Base-by-base conservation (phyloP, 139 green algal genomes). In the Tetradesmus obliquus region DNA sequence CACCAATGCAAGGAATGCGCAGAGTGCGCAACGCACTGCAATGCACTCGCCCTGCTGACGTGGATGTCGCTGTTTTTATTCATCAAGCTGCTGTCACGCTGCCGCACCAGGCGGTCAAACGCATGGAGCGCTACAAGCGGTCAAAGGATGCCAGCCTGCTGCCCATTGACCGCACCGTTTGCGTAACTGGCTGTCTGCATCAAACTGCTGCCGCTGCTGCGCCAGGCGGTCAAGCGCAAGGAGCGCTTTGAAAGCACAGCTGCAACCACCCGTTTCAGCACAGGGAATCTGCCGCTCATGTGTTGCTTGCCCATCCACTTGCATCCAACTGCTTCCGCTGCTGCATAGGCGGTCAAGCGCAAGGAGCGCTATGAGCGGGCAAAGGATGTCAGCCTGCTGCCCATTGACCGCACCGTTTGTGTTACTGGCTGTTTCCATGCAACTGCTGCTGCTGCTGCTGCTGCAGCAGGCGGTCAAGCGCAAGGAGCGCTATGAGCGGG, bases 401-500 rank as follows among this genome's bases (percentile, higher is more conserved):
- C 58, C 6, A 24, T 81, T 82, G 60, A 89, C 32, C 51, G 60
- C 10, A 81, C 58, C 45, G 58, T 79, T 45, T 45, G 32, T 72
- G 62, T 15, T 1, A 13, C 62, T 72, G 12, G 12, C 13, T 12
- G 12, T 72, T 12, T 15, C 13, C 10, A 12, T 72, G 1, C 62
- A 20, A 13, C 62, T 72, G 62, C 62, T 72, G 62, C 62, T 72
- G 62, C 62, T 72, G 62, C 62, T 72, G 62, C 10, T 45, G 32
- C 32, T 45, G 32, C 32, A 45, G 13, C 62, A 20, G 62, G 12
- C 62, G 13, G 13, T 20, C 62, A 72, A 72, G 20, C 60, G 82
- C 20, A 87, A 74, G 82, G 82, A 87, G 82, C 80, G 32, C 13
- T 80, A 88, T 81, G 84, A 57, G 8, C 60, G 84, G 22, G 54